A percentile compares a stretch with the other conserved stretches of the same genome.
phyloP scores from a whole-genome alignment of 352 stramenopile species.

The Globisporangium irregulare region DNA sequence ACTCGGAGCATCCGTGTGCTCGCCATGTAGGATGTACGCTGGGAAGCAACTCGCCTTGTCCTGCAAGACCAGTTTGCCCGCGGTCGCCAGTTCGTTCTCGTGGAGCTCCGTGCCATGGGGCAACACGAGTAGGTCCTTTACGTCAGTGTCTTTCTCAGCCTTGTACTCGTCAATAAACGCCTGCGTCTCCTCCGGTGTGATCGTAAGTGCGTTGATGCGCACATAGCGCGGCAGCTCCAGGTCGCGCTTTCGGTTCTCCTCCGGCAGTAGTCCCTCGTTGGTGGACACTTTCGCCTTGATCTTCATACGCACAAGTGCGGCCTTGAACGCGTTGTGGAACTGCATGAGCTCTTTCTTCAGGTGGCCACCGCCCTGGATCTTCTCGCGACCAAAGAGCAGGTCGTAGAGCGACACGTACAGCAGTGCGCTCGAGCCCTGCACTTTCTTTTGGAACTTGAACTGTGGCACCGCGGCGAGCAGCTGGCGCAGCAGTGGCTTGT shows the following conservation, averaged over 20 bases:
- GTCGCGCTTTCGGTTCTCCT: slow-evolving; percentile 73
- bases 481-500: slow-evolving; percentile 74
- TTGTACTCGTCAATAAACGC: slow-evolving; percentile 48
- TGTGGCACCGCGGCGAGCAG: slow-evolving; percentile 69
- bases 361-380: slow-evolving; percentile 85
- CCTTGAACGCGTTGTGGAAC: slow-evolving; percentile 68
- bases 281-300: slow-evolving; percentile 74
- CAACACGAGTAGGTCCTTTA: slow-evolving; percentile 92
- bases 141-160: slow-evolving; percentile 77
- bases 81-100: slow-evolving; percentile 76
- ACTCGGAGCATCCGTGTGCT: slow-evolving; percentile 41
- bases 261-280: slow-evolving; percentile 76
- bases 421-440: slow-evolving; percentile 50
- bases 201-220: slow-evolving; percentile 91
- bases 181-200: slow-evolving; percentile 37
- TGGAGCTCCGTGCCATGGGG: slow-evolving; percentile 84
- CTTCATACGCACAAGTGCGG: slow-evolving; percentile 77
- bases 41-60: slow-evolving; percentile 98
- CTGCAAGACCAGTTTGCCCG: slow-evolving; percentile 92
- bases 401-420: slow-evolving; percentile 87
- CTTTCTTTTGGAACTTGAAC: slow-evolving; percentile 60
- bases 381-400: slow-evolving; percentile 78
- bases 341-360: slow-evolving; percentile 86
- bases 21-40: slow-evolving; percentile 89
- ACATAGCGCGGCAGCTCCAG: slow-evolving; percentile 86